Percentiles rank a stretch among this genome's conserved stretches.
phyloP scores from a whole-genome alignment of 441 rosid species.

The Melastoma candidum region DNA sequence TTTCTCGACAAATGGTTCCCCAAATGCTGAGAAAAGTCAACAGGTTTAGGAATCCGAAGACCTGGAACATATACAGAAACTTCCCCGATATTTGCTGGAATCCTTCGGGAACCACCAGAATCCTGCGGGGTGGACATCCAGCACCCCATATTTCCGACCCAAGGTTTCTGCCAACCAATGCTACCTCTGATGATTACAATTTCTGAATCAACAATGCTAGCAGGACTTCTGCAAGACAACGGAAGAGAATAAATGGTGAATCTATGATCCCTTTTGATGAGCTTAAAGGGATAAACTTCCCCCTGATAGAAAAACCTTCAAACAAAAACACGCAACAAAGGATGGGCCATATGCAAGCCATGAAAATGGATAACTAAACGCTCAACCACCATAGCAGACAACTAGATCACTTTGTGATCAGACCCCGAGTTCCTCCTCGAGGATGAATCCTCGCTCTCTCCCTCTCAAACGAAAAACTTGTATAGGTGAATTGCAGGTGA shows the following conservation, averaged over 20 bases:
- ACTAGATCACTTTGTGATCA: slow-evolving; percentile 44
- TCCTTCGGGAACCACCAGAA: slow-evolving; percentile 63
- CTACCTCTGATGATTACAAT: no score
- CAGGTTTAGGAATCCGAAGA: slow-evolving; percentile 82
- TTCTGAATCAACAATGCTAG: slow-evolving; percentile 14
- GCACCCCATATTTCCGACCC: slow-evolving; percentile 74
- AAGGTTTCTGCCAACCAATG: slow-evolving; percentile 18
- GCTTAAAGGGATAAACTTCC: not conserved
- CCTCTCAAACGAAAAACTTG: slow-evolving; percentile 11
- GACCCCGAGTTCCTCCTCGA: slow-evolving; percentile 19
- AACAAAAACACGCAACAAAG: slow-evolving; percentile 20
- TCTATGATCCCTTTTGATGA: not conserved
- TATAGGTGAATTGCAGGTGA: no score
- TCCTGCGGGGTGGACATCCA: slow-evolving; percentile 67
- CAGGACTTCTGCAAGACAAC: not conserved
- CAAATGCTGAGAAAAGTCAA: slow-evolving; percentile 67
- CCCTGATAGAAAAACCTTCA: slow-evolving; percentile 8
- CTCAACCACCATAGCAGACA: slow-evolving; percentile 44
- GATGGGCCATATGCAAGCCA: slow-evolving; percentile 16
- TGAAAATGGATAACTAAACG: slow-evolving; percentile 29
- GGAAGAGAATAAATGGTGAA: no score
- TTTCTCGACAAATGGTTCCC: slow-evolving; percentile 63
- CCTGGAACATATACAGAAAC: slow-evolving; percentile 87
- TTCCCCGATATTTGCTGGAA: slow-evolving; percentile 79
- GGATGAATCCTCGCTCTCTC: slow-evolving; percentile 22